Percentiles rank a stretch among this genome's conserved stretches.
Evolutionary conservation across 352 stramenopile genomes (phyloP).

Genomic region (Globisporangium paddicum): DNA sequence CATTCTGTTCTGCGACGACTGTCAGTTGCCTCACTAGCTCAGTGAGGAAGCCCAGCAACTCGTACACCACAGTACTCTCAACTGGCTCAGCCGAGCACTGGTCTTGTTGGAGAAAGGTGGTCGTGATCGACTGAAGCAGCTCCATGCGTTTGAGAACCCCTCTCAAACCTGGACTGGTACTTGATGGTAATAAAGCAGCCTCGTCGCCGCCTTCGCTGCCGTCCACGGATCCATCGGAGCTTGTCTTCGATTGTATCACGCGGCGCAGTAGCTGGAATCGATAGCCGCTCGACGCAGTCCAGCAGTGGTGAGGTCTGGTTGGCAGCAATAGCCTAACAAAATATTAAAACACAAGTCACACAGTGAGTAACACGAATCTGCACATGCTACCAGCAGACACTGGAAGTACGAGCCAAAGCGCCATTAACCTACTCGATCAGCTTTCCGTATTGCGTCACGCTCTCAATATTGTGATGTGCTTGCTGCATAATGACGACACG

Average conservation of each 20-base stretch:
- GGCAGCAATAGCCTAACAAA: slow-evolving; percentile 10
- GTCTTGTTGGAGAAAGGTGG: neutral
- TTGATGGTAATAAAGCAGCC: neutral
- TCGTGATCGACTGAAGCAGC: neutral
- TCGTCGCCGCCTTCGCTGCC: neutral
- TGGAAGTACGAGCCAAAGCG: neutral
- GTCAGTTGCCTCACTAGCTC: slow-evolving; percentile 20
- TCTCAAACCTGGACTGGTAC: neutral
- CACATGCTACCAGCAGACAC: neutral
- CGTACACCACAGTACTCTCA: neutral
- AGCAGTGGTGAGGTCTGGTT: neutral
- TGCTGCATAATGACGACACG: slow-evolving; percentile 1
- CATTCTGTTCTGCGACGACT: neutral
- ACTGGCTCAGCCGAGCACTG: too few species aligned
- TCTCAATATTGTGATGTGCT: neutral
- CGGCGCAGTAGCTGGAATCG: slow-evolving; percentile 47
- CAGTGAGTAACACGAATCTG: neutral
- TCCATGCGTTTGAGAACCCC: neutral
- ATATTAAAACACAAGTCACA: neutral
- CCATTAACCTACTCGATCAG: slow-evolving; percentile 8
- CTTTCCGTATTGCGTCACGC: neutral
- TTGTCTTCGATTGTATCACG: slow-evolving; percentile 17
- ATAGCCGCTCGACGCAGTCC: slow-evolving; percentile 22
- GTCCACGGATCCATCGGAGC: neutral
- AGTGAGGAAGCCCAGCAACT: slow-evolving; percentile 27